Evolutionary conservation across 2,329 filamentous ascomycete genomes (phyloP).

Genomic region (Colletotrichum cuscutae): DNA sequence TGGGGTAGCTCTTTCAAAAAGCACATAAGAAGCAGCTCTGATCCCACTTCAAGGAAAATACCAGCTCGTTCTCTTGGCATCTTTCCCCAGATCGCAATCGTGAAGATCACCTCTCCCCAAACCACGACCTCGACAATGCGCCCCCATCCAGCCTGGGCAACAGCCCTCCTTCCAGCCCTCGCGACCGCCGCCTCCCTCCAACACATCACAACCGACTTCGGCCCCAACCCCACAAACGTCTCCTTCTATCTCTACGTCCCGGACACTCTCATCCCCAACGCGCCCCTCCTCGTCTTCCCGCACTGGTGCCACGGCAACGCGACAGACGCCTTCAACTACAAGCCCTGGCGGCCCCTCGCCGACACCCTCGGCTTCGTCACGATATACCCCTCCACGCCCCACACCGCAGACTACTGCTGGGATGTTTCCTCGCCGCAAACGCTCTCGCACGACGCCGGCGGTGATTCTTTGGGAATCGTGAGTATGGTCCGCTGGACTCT

Average conservation of each 20-base stretch:
- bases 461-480: slow-evolving; percentile 61
- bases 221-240: slow-evolving; percentile 61
- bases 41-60: neutral
- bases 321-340: slow-evolving; percentile 57
- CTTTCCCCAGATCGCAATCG: neutral
- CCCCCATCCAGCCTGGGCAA: neutral
- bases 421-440: slow-evolving; percentile 64
- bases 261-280: slow-evolving; percentile 51
- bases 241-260: slow-evolving; percentile 64
- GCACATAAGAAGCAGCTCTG: slow-evolving; percentile 3
- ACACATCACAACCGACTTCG: slow-evolving; percentile 40
- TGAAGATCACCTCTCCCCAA: neutral
- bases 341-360: slow-evolving; percentile 64
- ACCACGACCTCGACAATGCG: neutral
- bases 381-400: slow-evolving; percentile 52
- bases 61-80: neutral
- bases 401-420: slow-evolving; percentile 62
- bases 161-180: slow-evolving; percentile 9
- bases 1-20: neutral
- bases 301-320: slow-evolving; percentile 69
- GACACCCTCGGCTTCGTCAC: slow-evolving; percentile 64
- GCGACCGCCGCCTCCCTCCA: slow-evolving; percentile 27
- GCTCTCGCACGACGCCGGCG: slow-evolving; percentile 60
- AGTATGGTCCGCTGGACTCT: slow-evolving; percentile 65
- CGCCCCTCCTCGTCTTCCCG: slow-evolving; percentile 64